phyloP scores from a whole-genome alignment of 352 stramenopile genomes.

The Pythium folliculosum region DNA sequence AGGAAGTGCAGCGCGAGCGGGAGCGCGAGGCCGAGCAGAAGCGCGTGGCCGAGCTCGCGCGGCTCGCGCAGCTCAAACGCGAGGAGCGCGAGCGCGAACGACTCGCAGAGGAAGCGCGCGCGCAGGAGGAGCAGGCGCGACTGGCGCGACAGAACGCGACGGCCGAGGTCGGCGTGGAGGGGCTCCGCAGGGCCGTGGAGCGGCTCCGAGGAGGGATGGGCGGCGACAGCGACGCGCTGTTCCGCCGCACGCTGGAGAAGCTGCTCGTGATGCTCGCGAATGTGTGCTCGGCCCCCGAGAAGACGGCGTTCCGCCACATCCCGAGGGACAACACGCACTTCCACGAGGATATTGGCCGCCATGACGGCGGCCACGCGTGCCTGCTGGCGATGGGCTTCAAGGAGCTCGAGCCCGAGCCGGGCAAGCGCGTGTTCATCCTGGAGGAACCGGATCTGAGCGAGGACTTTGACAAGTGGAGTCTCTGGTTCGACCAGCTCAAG shows the following conservation, averaged over 20 bases:
- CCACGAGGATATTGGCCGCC: slow-evolving; percentile 66
- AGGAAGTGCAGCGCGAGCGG: slow-evolving; percentile 24
- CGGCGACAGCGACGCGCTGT: slow-evolving; percentile 2
- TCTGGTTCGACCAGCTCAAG: slow-evolving; percentile 80
- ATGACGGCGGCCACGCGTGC: slow-evolving; percentile 56
- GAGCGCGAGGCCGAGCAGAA: slow-evolving; percentile 31
- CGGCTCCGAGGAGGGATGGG: slow-evolving; percentile 45
- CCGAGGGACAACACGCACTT: slow-evolving; percentile 74
- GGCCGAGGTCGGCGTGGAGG: slow-evolving; percentile 41
- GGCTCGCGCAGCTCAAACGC: slow-evolving; percentile 56
- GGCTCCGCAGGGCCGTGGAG: slow-evolving; percentile 41
- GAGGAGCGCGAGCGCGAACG: slow-evolving; percentile 38
- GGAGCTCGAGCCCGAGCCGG: slow-evolving; percentile 52
- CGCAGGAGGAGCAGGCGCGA: slow-evolving; percentile 30
- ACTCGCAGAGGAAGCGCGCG: slow-evolving; percentile 21
- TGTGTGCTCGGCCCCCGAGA: slow-evolving; percentile 75
- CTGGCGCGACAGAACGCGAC: slow-evolving; percentile 38
- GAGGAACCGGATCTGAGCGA: slow-evolving; percentile 76
- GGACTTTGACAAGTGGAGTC: slow-evolving; percentile 79
- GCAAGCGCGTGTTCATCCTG: slow-evolving; percentile 57
- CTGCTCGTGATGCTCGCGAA: slow-evolving; percentile 57
- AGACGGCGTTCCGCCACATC: slow-evolving; percentile 67
- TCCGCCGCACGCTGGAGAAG: slow-evolving; percentile 47
- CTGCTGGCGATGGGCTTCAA: slow-evolving; percentile 76
- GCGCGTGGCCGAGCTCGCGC: slow-evolving; percentile 48